phyloP scores from a whole-genome alignment of 208 protist species.

The Trypanosomatidae sp. region DNA sequence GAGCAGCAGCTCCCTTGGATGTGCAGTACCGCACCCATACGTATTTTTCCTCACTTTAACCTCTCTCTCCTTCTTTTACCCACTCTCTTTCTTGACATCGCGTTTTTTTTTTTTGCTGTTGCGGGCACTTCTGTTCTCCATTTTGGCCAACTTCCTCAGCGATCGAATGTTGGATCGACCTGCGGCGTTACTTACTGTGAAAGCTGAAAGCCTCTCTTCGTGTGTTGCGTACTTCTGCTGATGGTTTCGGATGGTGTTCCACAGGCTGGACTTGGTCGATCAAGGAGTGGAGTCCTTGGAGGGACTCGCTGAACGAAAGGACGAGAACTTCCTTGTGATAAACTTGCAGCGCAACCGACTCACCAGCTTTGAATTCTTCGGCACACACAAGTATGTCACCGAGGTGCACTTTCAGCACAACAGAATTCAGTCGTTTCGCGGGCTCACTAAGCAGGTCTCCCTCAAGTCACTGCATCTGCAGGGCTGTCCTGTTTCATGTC shows the following conservation, averaged over 20 bases:
- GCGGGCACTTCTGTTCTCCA: not conserved
- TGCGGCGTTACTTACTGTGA: not conserved
- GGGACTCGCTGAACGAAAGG: slow-evolving; percentile 41
- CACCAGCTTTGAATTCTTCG: slow-evolving; percentile 62
- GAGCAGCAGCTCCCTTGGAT: not conserved
- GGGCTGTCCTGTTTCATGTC: slow-evolving; percentile 62
- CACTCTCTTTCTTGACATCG: not conserved
- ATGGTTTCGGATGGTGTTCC: slow-evolving; percentile 32
- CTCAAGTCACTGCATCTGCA: slow-evolving; percentile 50
- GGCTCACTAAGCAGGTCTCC: slow-evolving; percentile 64
- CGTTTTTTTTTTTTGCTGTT: not conserved
- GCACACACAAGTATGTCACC: slow-evolving; percentile 68
- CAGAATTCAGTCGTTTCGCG: slow-evolving; percentile 51
- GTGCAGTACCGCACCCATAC: too few species aligned
- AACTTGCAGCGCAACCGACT: slow-evolving; percentile 64
- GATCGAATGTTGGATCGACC: not conserved
- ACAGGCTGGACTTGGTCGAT: slow-evolving; percentile 47
- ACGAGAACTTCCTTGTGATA: slow-evolving; percentile 59
- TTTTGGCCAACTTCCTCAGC: not conserved
- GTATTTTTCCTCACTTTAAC: too few species aligned
- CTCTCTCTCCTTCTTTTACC: not conserved
- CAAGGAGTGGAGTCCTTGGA: slow-evolving; percentile 46
- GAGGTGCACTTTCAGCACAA: slow-evolving; percentile 64
- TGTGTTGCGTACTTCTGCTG: not conserved
- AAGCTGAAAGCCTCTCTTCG: not conserved